These are phyloP conservation scores for Ceratobasidium papillatum DNA, from an alignment of 1,284 basidiomycete genomes.

Conservation along the genomic window DNA sequence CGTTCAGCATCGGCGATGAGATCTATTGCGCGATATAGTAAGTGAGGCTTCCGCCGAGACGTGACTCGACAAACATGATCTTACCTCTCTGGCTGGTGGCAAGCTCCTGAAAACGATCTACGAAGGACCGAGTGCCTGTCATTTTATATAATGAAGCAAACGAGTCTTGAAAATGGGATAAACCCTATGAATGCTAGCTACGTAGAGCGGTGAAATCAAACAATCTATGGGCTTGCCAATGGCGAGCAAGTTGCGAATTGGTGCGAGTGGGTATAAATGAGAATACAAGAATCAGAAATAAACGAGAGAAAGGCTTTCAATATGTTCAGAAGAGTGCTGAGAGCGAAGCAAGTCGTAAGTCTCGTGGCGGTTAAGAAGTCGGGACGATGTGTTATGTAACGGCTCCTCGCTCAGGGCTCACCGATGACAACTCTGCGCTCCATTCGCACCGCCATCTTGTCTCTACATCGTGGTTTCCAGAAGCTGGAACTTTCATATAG, in stretches of 20 bases:
- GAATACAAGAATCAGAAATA: slow-evolving; percentile 10
- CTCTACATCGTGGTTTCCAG: too few relatives aligned
- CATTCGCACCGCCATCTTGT: too few relatives aligned
- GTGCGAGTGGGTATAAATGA: not conserved
- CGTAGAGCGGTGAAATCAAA: not conserved
- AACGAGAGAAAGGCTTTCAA: slow-evolving; percentile 31
- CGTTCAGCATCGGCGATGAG: slow-evolving; percentile 29
- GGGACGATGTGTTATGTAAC: not conserved
- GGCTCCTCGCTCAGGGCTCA: not conserved
- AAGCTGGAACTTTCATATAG: too few relatives aligned
- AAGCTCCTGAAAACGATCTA: slow-evolving; percentile 22
- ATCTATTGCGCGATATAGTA: not conserved
- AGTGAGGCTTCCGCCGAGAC: not conserved
- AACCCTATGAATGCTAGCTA: not conserved
- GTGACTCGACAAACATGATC: not conserved
- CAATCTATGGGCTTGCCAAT: not conserved
- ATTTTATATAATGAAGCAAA: slow-evolving; percentile 1
- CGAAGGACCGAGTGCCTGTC: not conserved
- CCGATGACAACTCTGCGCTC: not conserved
- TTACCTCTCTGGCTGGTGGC: slow-evolving; percentile 18
- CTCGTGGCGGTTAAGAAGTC: slow-evolving; percentile 15
- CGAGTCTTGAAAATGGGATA: not conserved
- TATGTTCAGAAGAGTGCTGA: slow-evolving; percentile 20
- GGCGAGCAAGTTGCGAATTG: not conserved
- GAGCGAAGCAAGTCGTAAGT: slow-evolving; percentile 24